A percentile compares a stretch with the other conserved stretches of the same genome.
Evolutionary conservation across 2,329 filamentous ascomycete genomes (phyloP).

Genomic region (Pseudonectria foliicola): DNA sequence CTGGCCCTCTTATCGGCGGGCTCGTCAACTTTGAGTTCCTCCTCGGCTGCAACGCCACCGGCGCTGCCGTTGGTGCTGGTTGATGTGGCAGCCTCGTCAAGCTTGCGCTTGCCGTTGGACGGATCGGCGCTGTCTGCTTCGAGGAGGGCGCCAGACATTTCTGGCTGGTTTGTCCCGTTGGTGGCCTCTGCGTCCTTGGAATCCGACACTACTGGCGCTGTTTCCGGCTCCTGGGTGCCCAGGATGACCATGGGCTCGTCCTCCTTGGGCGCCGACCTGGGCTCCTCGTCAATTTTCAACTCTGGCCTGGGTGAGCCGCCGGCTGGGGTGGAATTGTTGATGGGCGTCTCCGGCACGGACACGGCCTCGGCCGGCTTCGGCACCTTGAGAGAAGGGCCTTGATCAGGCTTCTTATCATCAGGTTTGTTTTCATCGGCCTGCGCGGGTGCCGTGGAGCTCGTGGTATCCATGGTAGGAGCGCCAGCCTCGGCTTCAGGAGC

Average conservation of each 20-base stretch:
- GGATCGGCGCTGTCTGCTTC: constrained; percentile 14
- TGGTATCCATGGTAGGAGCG: constrained; percentile 20
- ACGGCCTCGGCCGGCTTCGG: constrained; percentile 30
- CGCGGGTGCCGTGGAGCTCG: constrained; percentile 14
- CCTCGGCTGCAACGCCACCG: constrained; percentile 8
- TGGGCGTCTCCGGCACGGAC: constrained; percentile 30
- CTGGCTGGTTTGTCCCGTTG: constrained; percentile 16
- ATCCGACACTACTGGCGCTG: constrained; percentile 13
- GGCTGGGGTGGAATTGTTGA: constrained; percentile 27
- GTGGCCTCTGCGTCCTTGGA: constrained; percentile 13
- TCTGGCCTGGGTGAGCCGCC: constrained; percentile 29
- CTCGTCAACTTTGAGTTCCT: constrained; percentile 22
- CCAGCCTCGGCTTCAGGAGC: constrained; percentile 22
- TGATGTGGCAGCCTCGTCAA: constrained; percentile 20
- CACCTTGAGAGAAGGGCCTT: constrained; percentile 9
- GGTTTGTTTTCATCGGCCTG: constrained; percentile 16
- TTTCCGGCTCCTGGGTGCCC: constrained; percentile 16
- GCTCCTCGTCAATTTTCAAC: constrained; percentile 26
- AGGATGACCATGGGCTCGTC: constrained; percentile 20
- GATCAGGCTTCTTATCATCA: constrained; percentile 9
- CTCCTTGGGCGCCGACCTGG: constrained; percentile 18
- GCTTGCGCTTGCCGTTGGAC: constrained; percentile 32
- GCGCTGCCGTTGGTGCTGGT: constrained; percentile 13
- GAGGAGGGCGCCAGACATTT: constrained; percentile 10
- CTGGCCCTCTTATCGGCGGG: constrained; percentile 35